These are phyloP conservation scores for Alternaria consortialis DNA, from an alignment of 2,329 filamentous ascomycete genomes.

Conservation along the genomic window DNA sequence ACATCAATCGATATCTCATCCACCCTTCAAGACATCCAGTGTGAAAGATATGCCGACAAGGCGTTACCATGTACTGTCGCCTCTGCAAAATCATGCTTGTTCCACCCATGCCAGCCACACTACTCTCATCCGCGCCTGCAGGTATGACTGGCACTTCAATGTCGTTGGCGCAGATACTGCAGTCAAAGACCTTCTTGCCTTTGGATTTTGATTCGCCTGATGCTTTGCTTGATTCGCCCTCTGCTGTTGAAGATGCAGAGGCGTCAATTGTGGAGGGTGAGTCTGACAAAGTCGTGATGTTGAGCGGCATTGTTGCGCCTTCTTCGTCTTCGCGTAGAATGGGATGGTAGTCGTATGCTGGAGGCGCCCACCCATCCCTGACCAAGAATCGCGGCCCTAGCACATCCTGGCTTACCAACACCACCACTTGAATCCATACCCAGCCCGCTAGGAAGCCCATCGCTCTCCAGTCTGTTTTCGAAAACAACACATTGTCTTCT, in stretches of 20 bases:
- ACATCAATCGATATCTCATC: constrained; percentile 93
- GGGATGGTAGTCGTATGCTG: constrained; percentile 94
- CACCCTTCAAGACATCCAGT: constrained; percentile 90
- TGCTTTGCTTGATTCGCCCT: constrained; percentile 21
- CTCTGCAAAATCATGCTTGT: constrained; percentile 73
- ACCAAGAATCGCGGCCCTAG: constrained; percentile 90
- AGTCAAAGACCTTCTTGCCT: constrained; percentile 77
- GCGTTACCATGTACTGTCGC: constrained; percentile 94
- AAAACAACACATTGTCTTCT: constrained; percentile 81
- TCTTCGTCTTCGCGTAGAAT: constrained; percentile 86
- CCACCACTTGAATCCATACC: constrained; percentile 86
- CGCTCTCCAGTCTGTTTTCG: constrained; percentile 71
- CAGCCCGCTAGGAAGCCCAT: constrained; percentile 74
- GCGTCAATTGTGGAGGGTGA: constrained; percentile 20
- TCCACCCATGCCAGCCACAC: constrained; percentile 56
- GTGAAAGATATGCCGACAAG: constrained; percentile 96
- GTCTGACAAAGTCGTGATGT: constrained; percentile 56
- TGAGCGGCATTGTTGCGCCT: constrained; percentile 78
- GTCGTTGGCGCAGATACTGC: constrained; percentile 91
- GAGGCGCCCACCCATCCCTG: constrained; percentile 70
- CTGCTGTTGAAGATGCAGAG: constrained; percentile 19
- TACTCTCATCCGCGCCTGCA: constrained; percentile 49
- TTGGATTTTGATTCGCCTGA: constrained; percentile 60
- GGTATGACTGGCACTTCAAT: constrained; percentile 87
- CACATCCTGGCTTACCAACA: constrained; percentile 82